phyloP scores from a whole-genome alignment of 805 yeast genomes.

The Komagataella phaffii region DNA sequence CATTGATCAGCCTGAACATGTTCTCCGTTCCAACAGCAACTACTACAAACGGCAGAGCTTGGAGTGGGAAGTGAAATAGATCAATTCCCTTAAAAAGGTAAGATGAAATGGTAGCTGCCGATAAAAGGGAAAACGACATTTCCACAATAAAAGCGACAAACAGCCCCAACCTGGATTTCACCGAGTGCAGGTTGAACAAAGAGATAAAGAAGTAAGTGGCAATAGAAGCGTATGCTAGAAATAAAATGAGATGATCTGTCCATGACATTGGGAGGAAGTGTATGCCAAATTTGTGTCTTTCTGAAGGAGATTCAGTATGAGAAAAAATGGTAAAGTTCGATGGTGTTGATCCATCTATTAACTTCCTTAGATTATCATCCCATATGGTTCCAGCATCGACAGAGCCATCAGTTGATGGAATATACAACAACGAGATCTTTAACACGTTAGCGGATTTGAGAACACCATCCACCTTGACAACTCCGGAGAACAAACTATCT shows the following conservation, averaged over 20 bases:
- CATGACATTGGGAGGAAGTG: constrained; percentile 9
- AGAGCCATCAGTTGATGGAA: constrained; percentile 5
- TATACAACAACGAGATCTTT: constrained; percentile 20
- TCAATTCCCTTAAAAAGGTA: constrained; percentile 20
- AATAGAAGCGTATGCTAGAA: constrained; percentile 1
- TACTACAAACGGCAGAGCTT: constrained; percentile 25
- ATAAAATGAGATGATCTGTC: constrained; percentile 2
- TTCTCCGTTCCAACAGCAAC: constrained; percentile 31
- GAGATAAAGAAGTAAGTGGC: constrained; percentile 20
- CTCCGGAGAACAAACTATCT: constrained; percentile 21
- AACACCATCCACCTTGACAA: constrained; percentile 27
- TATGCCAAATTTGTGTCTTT: constrained; percentile 5
- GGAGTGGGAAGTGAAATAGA: constrained; percentile 23
- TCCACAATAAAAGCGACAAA: constrained; percentile 29
- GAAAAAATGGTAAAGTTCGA: neutral
- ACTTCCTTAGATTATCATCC: constrained; percentile 15
- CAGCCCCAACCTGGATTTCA: constrained; percentile 33
- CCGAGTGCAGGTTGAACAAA: constrained; percentile 24
- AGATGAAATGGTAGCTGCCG: constrained; percentile 29
- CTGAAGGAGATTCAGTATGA: constrained; percentile 3
- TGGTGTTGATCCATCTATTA: constrained; percentile 3
- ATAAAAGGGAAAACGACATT: constrained; percentile 20
- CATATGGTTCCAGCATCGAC: constrained; percentile 13
- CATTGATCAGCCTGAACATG: constrained; percentile 28
- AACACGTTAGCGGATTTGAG: constrained; percentile 25